Evolutionary conservation across 331 rosid genomes (phyloP), one percentile per base, ranked within the genome.

Genomic region (Malus hybrid): DNA sequence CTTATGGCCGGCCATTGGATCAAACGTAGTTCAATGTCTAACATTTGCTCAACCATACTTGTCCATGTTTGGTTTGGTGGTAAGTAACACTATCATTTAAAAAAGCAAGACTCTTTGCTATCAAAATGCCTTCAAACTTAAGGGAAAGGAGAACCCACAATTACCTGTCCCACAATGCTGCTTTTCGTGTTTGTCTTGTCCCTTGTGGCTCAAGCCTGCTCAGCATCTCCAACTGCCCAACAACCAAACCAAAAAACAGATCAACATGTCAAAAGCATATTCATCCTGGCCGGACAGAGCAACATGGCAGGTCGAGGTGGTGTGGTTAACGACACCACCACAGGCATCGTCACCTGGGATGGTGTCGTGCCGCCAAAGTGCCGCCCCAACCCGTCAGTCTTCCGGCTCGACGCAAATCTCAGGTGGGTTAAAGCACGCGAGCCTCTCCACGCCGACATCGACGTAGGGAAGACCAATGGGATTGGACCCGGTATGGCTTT

Each of bases 261-360:
- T 20, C 69, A 63, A 4, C 32, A 48, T 1, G 79, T 42, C 44
- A 42, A 70, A 60, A 81, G 79, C 76, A 79, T 90, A 24, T 90
- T 94, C 73, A 88, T 94, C 73, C 67, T 94, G 18, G 97, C 92
- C 14, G 96, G 99, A n/a, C 99, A 92, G 77, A 94, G 99, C 84
- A 92, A 94, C 90, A 94, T 94, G 97, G 99, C 96, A 10, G 96
- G 96, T 9, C 84, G 99, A 0, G 97, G 99, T 7, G 97, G 97
- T 32, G 87, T 91, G 0, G 32, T 73, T 0, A 79, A 80, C 52
- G 31, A 71, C 81, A 76, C 76, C 1, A 12, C 42, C 69, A 74
- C 86, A 54, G 82, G 87, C 6, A 20, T 11, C 2, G 19, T 66
- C 39, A 79, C 78, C 10, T 90, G 99, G 97, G 90, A 90, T 65